Evolutionary conservation across 2,329 filamentous ascomycete genomes (phyloP).

Genomic region (Aspergillus ibericus): DNA sequence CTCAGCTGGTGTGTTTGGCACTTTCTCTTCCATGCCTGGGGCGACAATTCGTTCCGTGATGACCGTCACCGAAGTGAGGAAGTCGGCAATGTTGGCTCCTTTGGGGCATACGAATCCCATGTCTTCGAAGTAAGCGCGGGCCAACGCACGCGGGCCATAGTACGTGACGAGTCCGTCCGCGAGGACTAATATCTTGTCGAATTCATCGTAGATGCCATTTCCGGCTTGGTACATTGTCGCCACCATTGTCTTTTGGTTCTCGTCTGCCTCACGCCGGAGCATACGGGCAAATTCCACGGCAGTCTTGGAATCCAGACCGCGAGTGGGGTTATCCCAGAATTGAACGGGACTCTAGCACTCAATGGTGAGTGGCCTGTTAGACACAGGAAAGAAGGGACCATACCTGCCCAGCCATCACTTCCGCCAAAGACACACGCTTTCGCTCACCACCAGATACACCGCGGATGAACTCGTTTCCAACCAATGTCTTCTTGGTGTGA

Average conservation of each 20-base stretch:
- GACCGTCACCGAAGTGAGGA: slow-evolving; percentile 64
- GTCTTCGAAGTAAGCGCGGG: slow-evolving; percentile 62
- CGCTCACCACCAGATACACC: slow-evolving; percentile 68
- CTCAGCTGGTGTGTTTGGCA: slow-evolving; percentile 36
- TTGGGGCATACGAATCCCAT: slow-evolving; percentile 63
- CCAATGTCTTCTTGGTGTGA: slow-evolving; percentile 63
- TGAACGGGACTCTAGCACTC: slow-evolving; percentile 50
- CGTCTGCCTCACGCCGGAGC: slow-evolving; percentile 61
- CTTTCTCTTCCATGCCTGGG: slow-evolving; percentile 30
- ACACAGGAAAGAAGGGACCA: slow-evolving; percentile 16
- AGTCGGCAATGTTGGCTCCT: slow-evolving; percentile 65
- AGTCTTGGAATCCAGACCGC: slow-evolving; percentile 65
- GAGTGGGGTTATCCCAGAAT: slow-evolving; percentile 67
- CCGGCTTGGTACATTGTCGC: slow-evolving; percentile 68
- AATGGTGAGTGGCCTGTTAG: neutral
- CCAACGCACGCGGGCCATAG: slow-evolving; percentile 60
- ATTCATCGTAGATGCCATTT: slow-evolving; percentile 66
- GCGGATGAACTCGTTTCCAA: slow-evolving; percentile 65
- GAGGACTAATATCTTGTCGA: slow-evolving; percentile 68
- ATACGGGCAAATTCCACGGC: slow-evolving; percentile 60
- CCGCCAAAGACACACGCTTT: slow-evolving; percentile 67
- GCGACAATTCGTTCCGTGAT: slow-evolving; percentile 47
- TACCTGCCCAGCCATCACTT: slow-evolving; percentile 54
- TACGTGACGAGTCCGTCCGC: slow-evolving; percentile 65
- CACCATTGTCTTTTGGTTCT: slow-evolving; percentile 58